Evolutionary conservation across 495 filamentous ascomycete genomes (phyloP).

Genomic region (Parmelia sp.): DNA sequence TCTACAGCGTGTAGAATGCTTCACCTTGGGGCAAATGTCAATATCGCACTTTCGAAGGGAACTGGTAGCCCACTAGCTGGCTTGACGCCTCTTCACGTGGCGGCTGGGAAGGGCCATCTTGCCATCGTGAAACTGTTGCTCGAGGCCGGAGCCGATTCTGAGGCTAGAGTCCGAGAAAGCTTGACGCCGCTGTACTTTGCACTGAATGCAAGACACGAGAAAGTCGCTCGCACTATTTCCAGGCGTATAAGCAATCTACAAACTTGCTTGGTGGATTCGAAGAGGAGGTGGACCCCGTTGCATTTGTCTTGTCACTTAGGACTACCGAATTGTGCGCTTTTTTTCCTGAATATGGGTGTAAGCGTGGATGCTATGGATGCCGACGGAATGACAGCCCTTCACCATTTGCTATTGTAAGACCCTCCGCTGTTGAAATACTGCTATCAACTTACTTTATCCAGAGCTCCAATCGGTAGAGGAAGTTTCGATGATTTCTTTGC

Average conservation of each 20-base stretch:
- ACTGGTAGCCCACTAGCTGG: constrained; percentile 8
- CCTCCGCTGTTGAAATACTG: no score
- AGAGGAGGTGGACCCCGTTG: not conserved
- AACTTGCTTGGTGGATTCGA: constrained; percentile 14
- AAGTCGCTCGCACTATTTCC: constrained; percentile 10
- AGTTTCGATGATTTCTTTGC: no score
- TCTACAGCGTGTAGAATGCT: no score
- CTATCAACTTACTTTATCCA: no score
- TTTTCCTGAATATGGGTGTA: no score
- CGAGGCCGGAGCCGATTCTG: constrained; percentile 13
- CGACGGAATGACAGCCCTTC: no score
- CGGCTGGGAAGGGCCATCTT: constrained; percentile 15
- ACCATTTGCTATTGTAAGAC: no score
- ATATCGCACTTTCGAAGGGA: not conserved
- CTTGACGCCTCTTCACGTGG: constrained; percentile 14
- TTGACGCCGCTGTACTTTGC: constrained; percentile 13
- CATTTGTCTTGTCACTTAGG: no score
- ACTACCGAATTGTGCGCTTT: no score
- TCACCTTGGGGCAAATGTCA: no score
- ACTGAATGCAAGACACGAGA: constrained; percentile 12
- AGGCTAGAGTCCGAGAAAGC: constrained; percentile 11
- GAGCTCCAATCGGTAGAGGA: no score
- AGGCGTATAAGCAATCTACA: constrained; percentile 15
- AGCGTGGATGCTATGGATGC: no score
- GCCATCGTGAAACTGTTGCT: constrained; percentile 15